Base-by-base conservation (phyloP, 345 rosid genomes). In the Rhodamnia rubescens region DNA sequence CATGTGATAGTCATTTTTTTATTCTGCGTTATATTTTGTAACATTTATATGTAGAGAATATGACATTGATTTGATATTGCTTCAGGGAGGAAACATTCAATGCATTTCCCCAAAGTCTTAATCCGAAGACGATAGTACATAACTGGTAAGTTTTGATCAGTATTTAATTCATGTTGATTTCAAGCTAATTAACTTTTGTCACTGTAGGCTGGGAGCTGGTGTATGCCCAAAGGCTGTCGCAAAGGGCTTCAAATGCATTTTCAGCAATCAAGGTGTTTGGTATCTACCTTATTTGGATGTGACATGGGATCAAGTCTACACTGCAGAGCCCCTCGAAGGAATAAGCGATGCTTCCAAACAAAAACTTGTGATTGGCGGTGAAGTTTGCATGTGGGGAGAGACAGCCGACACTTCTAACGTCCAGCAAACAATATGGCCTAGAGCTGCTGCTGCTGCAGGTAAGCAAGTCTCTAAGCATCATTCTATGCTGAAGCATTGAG, bases 341-440 rank as follows among this genome's bases (percentile, higher is more conserved):
- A 96, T 96, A 87, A 7, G 81, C 4, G 88, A 92, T 86, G 81
- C 88, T 88, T 90, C 95, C 20, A 87, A 87, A 75, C 96, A 96
- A 86, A 87, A 92, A 75, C 96, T 97, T 82, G 95, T 97, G 85
- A 90, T 97, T 8, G 98, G 99, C 84, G 99, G 99, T 85, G 98
- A 97, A 95, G 99, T 95, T 88, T 96, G 99, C 89, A 95, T 95
- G 98, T 94, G 98, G 99, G 94, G 90, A 18, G 98, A 97, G 92
- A 92, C 90, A 83, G 92, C 95, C 47, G 99, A 97, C 86, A 83
- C 98, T 27, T 97, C 99, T 7, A 91, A 90, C 87, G 91, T 97
- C 85, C 96, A 92, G 88, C 98, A 94, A 86, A 96, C 98, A 13
- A 93, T 96, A 88, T 96, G 99, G 99, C 99, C 99, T 32, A 95